Evolutionary conservation across 2,329 filamentous ascomycete genomes (phyloP).

Genomic region (Raffaelea deltoideospora): DNA sequence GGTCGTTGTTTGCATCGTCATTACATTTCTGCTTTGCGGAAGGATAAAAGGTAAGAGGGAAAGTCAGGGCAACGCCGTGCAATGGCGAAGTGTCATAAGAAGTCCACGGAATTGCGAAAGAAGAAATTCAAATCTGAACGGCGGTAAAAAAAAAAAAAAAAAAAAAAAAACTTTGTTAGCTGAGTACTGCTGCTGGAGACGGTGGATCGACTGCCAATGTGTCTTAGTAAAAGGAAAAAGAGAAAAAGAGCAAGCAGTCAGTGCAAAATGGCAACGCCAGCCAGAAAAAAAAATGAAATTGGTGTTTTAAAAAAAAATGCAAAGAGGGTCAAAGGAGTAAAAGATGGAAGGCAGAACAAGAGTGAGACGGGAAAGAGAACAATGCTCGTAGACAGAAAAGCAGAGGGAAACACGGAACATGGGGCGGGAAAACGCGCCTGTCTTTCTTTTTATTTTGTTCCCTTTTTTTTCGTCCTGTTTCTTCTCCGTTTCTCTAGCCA

Average conservation of each 20-base stretch:
- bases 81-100: not conserved
- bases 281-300: no score
- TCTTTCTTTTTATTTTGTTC: not conserved
- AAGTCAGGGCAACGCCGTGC: not conserved
- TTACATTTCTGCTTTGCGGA: constrained; percentile 13
- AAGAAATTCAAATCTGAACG: not conserved
- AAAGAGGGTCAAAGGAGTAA: not conserved
- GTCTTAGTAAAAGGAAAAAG: no score
- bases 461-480: no score
- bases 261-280: not conserved
- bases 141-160: not conserved
- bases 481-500: no score
- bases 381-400: no score
- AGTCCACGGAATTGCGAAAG: no score
- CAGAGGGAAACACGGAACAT: not conserved
- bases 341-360: not conserved
- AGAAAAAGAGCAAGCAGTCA: not conserved
- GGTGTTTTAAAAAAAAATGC: not conserved
- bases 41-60: not conserved
- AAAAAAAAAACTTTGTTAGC: not conserved
- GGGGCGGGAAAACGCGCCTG: not conserved
- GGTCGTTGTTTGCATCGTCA: constrained; percentile 23
- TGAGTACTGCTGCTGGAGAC: no score
- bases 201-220: no score
- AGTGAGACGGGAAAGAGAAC: not conserved